These are phyloP conservation scores for Fusarium brevicatenulatum DNA, from an alignment of 2,329 filamentous ascomycete genomes.

Conservation along the genomic window DNA sequence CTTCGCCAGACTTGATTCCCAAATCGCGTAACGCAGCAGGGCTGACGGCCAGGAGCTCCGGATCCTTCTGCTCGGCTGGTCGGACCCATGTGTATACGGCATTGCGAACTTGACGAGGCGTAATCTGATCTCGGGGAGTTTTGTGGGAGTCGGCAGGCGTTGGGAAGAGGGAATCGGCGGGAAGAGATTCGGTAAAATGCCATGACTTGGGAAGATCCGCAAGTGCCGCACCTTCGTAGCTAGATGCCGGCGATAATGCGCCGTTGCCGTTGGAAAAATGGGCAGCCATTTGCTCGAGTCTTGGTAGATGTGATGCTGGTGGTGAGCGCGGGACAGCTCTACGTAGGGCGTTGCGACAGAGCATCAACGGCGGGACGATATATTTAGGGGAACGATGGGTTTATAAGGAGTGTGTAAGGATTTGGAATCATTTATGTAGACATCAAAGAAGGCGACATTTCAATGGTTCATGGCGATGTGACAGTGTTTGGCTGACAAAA, in stretches of 20 bases:
- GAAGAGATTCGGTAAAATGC: constrained; percentile 73
- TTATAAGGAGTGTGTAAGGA: constrained; percentile 15
- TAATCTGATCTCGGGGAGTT: constrained; percentile 79
- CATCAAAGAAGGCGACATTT: background rate
- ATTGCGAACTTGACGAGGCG: constrained; percentile 83
- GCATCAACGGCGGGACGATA: constrained; percentile 47
- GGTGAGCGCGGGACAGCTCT: constrained; percentile 47
- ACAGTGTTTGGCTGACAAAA: constrained; percentile 31
- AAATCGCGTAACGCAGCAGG: constrained; percentile 81
- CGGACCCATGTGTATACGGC: constrained; percentile 93
- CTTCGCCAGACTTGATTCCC: constrained; percentile 76
- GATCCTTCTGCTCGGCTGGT: constrained; percentile 75
- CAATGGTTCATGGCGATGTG: constrained; percentile 4
- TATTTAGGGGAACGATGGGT: background rate
- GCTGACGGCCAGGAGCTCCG: constrained; percentile 85
- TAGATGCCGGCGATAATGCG: constrained; percentile 17
- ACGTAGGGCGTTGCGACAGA: constrained; percentile 46
- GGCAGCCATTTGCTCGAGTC: constrained; percentile 48
- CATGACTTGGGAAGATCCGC: constrained; percentile 71
- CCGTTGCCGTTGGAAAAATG: constrained; percentile 48
- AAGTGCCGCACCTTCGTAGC: constrained; percentile 53
- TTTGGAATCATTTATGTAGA: constrained; percentile 18
- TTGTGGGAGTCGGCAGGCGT: constrained; percentile 84
- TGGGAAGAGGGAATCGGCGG: constrained; percentile 80
- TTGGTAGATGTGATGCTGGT: constrained; percentile 30